A percentile compares a stretch with the other conserved stretches of the same genome.
Conservation (phyloP, 2,329 filamentous ascomycete genomes). For the Davidsoniella eucalypti region DNA sequence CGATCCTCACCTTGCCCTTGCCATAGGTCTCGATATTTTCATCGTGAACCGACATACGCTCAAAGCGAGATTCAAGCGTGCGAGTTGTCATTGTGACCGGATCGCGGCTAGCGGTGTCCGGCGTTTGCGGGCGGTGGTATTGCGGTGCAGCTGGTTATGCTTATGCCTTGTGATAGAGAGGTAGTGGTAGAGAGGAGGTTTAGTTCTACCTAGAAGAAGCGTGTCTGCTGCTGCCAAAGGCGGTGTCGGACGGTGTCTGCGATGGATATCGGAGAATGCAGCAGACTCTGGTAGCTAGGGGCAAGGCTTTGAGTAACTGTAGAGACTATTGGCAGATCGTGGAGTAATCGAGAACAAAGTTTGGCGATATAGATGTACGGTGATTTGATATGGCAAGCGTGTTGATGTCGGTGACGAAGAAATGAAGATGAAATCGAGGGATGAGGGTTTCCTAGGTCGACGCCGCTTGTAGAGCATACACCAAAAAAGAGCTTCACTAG, state of each 20-base stretch:
- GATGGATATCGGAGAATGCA: too few relatives aligned
- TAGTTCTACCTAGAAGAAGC: neutral
- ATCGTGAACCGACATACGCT: slow-evolving; percentile 77
- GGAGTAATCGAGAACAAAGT: too few relatives aligned
- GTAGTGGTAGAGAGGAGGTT: neutral
- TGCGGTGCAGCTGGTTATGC: neutral
- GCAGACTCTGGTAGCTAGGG: too few relatives aligned
- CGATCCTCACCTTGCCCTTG: slow-evolving; percentile 57
- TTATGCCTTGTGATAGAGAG: neutral
- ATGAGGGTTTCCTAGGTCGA: too few relatives aligned
- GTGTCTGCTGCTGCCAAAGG: neutral
- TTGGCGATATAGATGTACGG: too few relatives aligned
- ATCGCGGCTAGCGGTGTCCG: neutral
- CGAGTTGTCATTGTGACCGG: slow-evolving; percentile 47
- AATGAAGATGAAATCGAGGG: too few relatives aligned
- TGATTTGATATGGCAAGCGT: too few relatives aligned
- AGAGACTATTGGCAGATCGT: too few relatives aligned
- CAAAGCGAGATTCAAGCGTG: slow-evolving; percentile 71
- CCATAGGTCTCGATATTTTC: slow-evolving; percentile 57
- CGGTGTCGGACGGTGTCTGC: neutral
- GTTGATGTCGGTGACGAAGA: too few relatives aligned
- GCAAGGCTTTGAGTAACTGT: too few relatives aligned
- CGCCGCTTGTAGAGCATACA: too few relatives aligned
- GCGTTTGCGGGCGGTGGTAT: neutral
- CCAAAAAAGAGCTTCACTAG: too few relatives aligned